These are phyloP conservation scores for Cryptococcus neoformans DNA, from an alignment of 1,284 basidiomycete genomes.

Conservation along the genomic window DNA sequence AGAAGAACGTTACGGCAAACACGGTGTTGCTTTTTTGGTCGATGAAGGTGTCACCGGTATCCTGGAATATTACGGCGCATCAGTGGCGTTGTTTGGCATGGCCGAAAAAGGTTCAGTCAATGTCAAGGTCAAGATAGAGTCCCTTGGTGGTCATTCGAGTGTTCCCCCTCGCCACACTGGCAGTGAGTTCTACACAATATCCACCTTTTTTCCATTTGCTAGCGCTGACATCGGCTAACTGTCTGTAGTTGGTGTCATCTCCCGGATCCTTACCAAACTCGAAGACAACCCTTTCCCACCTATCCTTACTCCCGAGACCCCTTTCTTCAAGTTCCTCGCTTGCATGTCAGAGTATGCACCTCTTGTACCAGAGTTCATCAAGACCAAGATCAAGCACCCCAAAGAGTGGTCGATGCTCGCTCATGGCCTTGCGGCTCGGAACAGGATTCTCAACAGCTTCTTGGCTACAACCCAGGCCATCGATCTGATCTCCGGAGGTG, in stretches of 20 bases:
- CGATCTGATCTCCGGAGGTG: slow-evolving; percentile 17
- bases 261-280: slow-evolving; percentile 13
- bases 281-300: slow-evolving; percentile 12
- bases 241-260: slow-evolving; percentile 37
- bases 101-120: slow-evolving; percentile 51
- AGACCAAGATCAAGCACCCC: slow-evolving; percentile 5
- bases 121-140: slow-evolving; percentile 54
- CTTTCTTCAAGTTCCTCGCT: slow-evolving; percentile 19
- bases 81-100: slow-evolving; percentile 28
- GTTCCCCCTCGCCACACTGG: slow-evolving; percentile 45
- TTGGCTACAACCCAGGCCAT: slow-evolving; percentile 18
- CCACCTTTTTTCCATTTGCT: not conserved
- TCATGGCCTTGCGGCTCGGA: not conserved
- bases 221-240: not conserved
- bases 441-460: slow-evolving; percentile 11
- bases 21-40: slow-evolving; percentile 29
- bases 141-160: slow-evolving; percentile 64
- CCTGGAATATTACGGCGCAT: slow-evolving; percentile 22
- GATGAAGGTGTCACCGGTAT: slow-evolving; percentile 38
- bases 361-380: slow-evolving; percentile 5
- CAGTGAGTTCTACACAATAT: not conserved
- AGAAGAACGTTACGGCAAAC: slow-evolving; percentile 18
- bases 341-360: slow-evolving; percentile 8
- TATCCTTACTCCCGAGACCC: slow-evolving; percentile 7
- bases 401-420: not conserved